phyloP scores from a whole-genome alignment of 2,329 filamentous ascomycete species.

The Thelonectria blattea region DNA sequence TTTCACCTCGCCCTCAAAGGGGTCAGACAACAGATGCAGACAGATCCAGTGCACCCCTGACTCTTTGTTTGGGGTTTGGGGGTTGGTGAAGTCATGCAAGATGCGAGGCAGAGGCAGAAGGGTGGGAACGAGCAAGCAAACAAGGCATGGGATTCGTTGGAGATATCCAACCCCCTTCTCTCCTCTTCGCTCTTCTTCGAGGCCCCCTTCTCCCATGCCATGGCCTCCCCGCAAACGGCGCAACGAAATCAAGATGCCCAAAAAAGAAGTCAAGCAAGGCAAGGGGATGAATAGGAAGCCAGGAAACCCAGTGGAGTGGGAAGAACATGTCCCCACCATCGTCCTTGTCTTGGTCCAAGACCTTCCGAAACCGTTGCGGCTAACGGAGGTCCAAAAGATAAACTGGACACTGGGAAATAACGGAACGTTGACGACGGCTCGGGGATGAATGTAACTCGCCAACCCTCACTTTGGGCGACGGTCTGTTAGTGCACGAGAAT shows the following conservation, averaged over 20 bases:
- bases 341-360: not conserved
- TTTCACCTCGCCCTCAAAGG: not conserved
- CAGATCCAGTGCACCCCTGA: not conserved
- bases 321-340: not conserved
- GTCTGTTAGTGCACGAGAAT: constrained; percentile 24
- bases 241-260: not conserved
- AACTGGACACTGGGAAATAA: not conserved
- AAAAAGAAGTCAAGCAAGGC: not conserved
- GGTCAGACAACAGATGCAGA: not conserved
- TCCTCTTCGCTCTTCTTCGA: not conserved
- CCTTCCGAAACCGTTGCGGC: constrained; percentile 16
- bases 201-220: not conserved
- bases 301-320: not conserved
- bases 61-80: not conserved
- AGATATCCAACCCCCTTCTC: not conserved
- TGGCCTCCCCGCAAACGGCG: not conserved
- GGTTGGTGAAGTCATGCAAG: constrained; percentile 22
- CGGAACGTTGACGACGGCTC: not conserved
- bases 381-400: constrained; percentile 13
- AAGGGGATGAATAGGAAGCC: not conserved
- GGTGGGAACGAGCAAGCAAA: not conserved
- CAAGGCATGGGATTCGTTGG: not conserved
- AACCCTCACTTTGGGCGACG: constrained; percentile 13
- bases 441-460: constrained; percentile 6
- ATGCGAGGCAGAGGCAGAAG: constrained; percentile 21